phyloP scores from a whole-genome alignment of 352 stramenopile species.

The Blastocystis hominis region DNA sequence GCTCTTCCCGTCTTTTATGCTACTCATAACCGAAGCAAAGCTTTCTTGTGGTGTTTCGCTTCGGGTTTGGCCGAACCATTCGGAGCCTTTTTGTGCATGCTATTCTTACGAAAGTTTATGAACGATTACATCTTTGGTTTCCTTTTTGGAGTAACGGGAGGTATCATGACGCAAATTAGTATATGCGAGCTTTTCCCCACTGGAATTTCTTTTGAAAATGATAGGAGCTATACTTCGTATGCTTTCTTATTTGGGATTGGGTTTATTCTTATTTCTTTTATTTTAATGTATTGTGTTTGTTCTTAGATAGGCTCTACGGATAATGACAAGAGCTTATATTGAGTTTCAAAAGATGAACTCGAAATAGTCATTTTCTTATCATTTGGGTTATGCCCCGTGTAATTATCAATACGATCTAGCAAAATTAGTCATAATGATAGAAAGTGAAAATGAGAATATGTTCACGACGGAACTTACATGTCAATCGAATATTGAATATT shows the following conservation, averaged over 20 bases:
- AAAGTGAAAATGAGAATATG: too few relatives aligned
- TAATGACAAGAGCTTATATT: too few relatives aligned
- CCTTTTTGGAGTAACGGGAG: slow-evolving; percentile 79
- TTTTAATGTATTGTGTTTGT: slow-evolving; percentile 64
- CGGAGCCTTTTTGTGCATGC: slow-evolving; percentile 78
- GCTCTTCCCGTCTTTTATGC: slow-evolving; percentile 89
- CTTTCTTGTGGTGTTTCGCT: slow-evolving; percentile 81
- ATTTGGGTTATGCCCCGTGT: too few relatives aligned
- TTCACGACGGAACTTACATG: too few relatives aligned
- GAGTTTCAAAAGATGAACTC: too few relatives aligned
- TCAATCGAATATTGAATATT: too few relatives aligned
- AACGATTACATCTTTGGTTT: slow-evolving; percentile 66
- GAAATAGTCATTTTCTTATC: too few relatives aligned
- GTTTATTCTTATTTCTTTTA: slow-evolving; percentile 75
- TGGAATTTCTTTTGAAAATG: slow-evolving; percentile 76
- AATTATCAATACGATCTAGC: too few relatives aligned
- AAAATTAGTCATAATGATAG: too few relatives aligned
- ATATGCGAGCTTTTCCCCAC: slow-evolving; percentile 81
- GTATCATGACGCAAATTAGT: slow-evolving; percentile 85
- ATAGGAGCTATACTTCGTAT: slow-evolving; percentile 73
- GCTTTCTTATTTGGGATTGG: slow-evolving; percentile 72
- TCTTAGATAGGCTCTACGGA: too few relatives aligned
- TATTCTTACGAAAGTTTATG: slow-evolving; percentile 70
- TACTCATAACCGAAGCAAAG: slow-evolving; percentile 80
- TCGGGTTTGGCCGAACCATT: slow-evolving; percentile 78